Conservation (phyloP, 257 asterid species). For the Solanum boliviense region DNA sequence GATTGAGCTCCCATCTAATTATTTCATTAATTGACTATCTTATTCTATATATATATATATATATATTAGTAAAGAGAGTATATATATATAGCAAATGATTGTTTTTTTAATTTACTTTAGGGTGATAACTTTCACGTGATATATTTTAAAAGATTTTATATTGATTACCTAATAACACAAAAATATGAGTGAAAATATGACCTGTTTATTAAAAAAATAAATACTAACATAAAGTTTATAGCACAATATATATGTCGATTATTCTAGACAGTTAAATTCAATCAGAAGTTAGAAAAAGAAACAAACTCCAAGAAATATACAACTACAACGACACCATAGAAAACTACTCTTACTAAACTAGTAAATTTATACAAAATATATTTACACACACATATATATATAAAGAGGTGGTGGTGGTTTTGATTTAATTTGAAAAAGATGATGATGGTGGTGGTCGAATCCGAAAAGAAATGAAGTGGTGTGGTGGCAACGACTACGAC, state of each 20-base stretch:
- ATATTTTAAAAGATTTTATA: neutral
- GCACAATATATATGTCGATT: neutral
- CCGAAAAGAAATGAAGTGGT: too few relatives aligned
- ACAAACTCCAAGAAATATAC: neutral
- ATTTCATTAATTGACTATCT: neutral
- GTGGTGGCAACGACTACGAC: too few relatives aligned
- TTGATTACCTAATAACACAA: neutral
- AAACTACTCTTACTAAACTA: too few relatives aligned
- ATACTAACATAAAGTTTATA: neutral
- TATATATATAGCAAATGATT: neutral
- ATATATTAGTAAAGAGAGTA: neutral
- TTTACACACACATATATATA: neutral
- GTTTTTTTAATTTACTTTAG: neutral
- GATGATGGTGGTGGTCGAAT: too few relatives aligned
- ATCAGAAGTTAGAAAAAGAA: neutral
- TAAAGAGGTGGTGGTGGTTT: too few relatives aligned
- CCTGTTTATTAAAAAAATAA: neutral
- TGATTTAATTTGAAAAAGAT: too few relatives aligned
- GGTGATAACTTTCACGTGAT: neutral
- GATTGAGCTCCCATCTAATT: neutral
- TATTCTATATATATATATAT: too few relatives aligned
- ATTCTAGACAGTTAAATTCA: too few relatives aligned
- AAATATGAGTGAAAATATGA: neutral
- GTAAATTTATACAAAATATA: too few relatives aligned
- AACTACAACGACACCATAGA: neutral